Conservation (phyloP, 2,329 filamentous ascomycete genomes). For the Phoma herbarum region DNA sequence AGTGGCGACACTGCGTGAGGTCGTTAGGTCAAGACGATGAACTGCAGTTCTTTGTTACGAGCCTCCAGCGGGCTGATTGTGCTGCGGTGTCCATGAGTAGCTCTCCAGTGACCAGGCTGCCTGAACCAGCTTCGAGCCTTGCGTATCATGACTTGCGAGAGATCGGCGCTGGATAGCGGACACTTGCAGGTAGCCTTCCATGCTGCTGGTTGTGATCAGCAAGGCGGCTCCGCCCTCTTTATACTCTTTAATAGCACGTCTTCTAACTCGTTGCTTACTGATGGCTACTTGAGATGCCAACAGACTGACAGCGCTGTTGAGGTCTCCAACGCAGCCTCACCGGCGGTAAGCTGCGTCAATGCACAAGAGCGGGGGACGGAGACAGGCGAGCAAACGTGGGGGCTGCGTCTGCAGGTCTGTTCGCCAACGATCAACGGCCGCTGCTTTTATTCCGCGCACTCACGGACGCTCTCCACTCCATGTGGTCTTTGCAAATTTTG, state of each 20-base stretch:
- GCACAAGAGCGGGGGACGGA: conserved; percentile 19
- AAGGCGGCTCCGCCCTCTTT: conserved; percentile 7
- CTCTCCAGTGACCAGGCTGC: background rate
- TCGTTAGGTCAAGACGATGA: background rate
- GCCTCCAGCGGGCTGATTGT: conserved; percentile 3
- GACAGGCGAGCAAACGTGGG: conserved; percentile 22
- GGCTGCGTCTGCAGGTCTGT: conserved; percentile 14
- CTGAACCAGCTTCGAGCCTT: conserved; percentile 1
- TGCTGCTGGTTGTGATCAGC: conserved; percentile 14
- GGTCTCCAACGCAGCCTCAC: conserved; percentile 8
- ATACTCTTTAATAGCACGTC: background rate
- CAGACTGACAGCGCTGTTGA: conserved; percentile 7
- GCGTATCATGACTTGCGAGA: conserved; percentile 2
- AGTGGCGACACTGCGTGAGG: background rate
- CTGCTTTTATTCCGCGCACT: conserved; percentile 9
- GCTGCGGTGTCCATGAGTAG: background rate
- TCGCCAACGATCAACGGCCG: conserved; percentile 14
- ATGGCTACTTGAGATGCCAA: background rate
- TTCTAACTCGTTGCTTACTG: background rate
- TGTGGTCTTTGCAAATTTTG: background rate
- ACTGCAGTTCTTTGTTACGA: background rate
- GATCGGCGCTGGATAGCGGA: conserved; percentile 12
- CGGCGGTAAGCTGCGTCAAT: conserved; percentile 18
- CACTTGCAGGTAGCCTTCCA: conserved; percentile 8
- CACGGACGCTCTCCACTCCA: background rate